Percentiles rank a stretch among this genome's conserved stretches.
Conservation (phyloP, 371 early-diverging fungal genomes). For the Chytridium lagenaria region DNA sequence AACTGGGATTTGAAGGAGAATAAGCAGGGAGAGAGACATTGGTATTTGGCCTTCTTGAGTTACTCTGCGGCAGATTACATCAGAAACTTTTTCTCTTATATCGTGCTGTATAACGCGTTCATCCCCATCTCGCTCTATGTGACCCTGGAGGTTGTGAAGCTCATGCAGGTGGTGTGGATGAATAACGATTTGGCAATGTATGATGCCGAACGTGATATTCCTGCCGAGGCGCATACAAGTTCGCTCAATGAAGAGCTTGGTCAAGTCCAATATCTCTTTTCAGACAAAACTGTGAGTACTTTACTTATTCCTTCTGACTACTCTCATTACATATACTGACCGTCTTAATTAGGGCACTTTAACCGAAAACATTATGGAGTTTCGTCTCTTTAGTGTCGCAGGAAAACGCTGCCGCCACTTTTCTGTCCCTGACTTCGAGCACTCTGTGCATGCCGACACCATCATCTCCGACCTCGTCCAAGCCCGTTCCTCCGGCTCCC, state of each 20-base stretch:
- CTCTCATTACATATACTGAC: slow-evolving; percentile 70
- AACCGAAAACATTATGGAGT: slow-evolving; percentile 77
- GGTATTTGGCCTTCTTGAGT: slow-evolving; percentile 24
- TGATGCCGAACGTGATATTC: slow-evolving; percentile 73
- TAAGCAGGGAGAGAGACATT: slow-evolving; percentile 17
- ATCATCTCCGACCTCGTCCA: slow-evolving; percentile 32
- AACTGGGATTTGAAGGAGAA: slow-evolving; percentile 24
- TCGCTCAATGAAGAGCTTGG: slow-evolving; percentile 86
- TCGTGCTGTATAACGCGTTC: slow-evolving; percentile 76
- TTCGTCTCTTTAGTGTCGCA: slow-evolving; percentile 68
- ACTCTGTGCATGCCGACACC: slow-evolving; percentile 62
- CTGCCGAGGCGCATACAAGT: slow-evolving; percentile 76
- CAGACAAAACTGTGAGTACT: slow-evolving; percentile 73
- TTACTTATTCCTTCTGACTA: neutral
- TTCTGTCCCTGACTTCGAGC: slow-evolving; percentile 3
- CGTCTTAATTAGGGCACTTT: slow-evolving; percentile 83
- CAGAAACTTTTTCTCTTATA: slow-evolving; percentile 19
- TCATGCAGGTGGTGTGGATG: slow-evolving; percentile 69
- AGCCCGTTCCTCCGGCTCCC: no score
- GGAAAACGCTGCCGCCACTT: slow-evolving; percentile 71
- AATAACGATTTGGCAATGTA: slow-evolving; percentile 89
- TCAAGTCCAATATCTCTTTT: slow-evolving; percentile 93
- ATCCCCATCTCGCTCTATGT: slow-evolving; percentile 98
- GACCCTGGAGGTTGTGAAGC: slow-evolving; percentile 83
- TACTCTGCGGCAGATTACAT: neutral